phyloP scores from a whole-genome alignment of 257 asterid species.

The Ehretia macrophylla region DNA sequence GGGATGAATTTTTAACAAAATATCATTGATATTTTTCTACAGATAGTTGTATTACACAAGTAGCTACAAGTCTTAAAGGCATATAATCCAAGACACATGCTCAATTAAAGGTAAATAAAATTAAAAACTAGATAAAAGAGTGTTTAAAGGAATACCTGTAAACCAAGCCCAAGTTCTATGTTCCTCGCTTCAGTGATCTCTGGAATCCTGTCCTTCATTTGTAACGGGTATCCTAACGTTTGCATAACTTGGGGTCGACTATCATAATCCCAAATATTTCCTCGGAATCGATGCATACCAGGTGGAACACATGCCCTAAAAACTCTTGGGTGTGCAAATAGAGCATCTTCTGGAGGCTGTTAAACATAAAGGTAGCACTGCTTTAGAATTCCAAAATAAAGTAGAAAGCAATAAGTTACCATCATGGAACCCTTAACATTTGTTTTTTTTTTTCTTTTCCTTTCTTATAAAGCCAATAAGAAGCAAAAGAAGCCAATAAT shows the following conservation, averaged over 20 bases:
- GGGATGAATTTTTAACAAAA: too few species aligned
- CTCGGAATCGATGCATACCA: conserved; percentile 98
- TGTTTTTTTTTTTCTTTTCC: too few species aligned
- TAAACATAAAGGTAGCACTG: not conserved
- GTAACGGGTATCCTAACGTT: conserved; percentile 79
- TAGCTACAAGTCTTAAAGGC: too few species aligned
- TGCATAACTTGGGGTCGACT: conserved; percentile 78
- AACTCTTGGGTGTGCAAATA: conserved; percentile 91
- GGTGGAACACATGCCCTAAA: conserved; percentile 99
- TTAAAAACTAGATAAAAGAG: not conserved
- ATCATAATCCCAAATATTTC: conserved; percentile 94
- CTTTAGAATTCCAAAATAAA: not conserved
- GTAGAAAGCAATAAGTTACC: not conserved
- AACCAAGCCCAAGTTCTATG: conserved; percentile 94
- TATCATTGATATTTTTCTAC: too few species aligned
- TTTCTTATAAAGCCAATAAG: too few species aligned
- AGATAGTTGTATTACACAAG: too few species aligned
- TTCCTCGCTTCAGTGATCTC: conserved; percentile 96
- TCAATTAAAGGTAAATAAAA: too few species aligned
- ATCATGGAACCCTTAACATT: not conserved
- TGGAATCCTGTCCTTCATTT: conserved; percentile 59
- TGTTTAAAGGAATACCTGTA: conserved; percentile 51
- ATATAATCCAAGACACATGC: too few species aligned
- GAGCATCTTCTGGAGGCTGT: conserved; percentile 91
- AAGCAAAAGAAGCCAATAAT: not conserved